Percentiles rank a stretch among this genome's conserved stretches.
These are phyloP conservation scores for Pseudogymnoascus sp. DNA, from an alignment of 2,329 filamentous ascomycete species.

Conservation along the genomic window DNA sequence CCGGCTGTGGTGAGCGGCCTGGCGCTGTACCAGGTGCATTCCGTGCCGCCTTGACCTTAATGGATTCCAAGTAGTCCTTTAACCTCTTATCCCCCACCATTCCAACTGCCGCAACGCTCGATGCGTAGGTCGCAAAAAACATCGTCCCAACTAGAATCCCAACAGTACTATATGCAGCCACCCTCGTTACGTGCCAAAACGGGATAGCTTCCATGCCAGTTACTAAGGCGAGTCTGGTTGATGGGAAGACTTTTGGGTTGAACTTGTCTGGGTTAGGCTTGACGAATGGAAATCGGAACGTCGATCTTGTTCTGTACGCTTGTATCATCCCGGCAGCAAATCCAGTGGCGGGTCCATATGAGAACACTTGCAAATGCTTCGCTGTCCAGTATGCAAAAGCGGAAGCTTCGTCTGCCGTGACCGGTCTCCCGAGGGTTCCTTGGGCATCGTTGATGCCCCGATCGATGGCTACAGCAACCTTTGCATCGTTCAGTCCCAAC, in stretches of 20 bases:
- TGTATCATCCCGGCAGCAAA: conserved; percentile 22
- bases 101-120: conserved; percentile 21
- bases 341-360: conserved; percentile 21
- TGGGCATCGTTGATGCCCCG: conserved; percentile 7
- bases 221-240: conserved; percentile 10
- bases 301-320: conserved; percentile 17
- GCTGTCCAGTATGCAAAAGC: conserved; percentile 24
- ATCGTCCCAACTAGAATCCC: conserved; percentile 18
- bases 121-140: conserved; percentile 23
- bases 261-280: conserved; percentile 24
- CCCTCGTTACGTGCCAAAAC: conserved; percentile 22
- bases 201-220: conserved; percentile 16
- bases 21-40: not conserved
- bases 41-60: conserved; percentile 9
- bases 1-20: conserved; percentile 13
- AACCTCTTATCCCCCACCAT: conserved; percentile 24
- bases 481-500: conserved; percentile 18
- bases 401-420: conserved; percentile 24
- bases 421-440: conserved; percentile 17
- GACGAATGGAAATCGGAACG: conserved; percentile 26
- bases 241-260: conserved; percentile 19
- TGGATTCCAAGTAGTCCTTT: conserved; percentile 16
- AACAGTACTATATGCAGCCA: conserved; percentile 18
- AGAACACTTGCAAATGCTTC: conserved; percentile 23
- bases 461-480: conserved; percentile 6